phyloP scores from a whole-genome alignment of 148 eudicot genomes.

The Amaranthus cruentus region DNA sequence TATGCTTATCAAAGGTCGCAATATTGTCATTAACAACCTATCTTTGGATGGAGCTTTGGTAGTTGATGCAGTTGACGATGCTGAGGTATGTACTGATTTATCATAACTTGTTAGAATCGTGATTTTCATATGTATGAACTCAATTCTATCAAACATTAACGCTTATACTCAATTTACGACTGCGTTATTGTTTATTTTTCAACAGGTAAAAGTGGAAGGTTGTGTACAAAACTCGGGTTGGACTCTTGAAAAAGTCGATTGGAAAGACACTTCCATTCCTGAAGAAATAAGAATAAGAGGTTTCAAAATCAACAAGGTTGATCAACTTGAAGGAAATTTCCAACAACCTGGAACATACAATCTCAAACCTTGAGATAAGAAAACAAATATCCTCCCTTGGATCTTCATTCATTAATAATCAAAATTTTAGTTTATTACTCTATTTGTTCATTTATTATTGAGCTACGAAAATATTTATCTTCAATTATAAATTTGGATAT shows the following conservation, averaged over 20 bases:
- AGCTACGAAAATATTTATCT: no score
- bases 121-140: not conserved
- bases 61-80: conserved; percentile 54
- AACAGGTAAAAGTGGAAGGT: conserved; percentile 82
- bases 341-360: conserved; percentile 59
- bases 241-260: conserved; percentile 68
- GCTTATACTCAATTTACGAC: no score
- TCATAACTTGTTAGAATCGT: not conserved
- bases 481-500: no score
- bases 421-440: no score
- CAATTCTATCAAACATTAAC: not conserved
- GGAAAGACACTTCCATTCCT: conserved; percentile 55
- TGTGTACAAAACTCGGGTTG: conserved; percentile 73
- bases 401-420: no score
- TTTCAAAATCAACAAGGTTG: conserved; percentile 68
- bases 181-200: not conserved
- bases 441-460: no score
- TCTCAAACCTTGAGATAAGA: conserved; percentile 44
- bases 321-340: conserved; percentile 72
- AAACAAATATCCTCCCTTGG: no score
- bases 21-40: conserved; percentile 57
- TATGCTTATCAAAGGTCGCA: conserved; percentile 65
- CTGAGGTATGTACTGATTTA: conserved; percentile 59
- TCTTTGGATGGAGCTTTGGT: conserved; percentile 81
- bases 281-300: conserved; percentile 92